Conservation (phyloP, 306 rosid species). For the Trifolium repens region DNA sequence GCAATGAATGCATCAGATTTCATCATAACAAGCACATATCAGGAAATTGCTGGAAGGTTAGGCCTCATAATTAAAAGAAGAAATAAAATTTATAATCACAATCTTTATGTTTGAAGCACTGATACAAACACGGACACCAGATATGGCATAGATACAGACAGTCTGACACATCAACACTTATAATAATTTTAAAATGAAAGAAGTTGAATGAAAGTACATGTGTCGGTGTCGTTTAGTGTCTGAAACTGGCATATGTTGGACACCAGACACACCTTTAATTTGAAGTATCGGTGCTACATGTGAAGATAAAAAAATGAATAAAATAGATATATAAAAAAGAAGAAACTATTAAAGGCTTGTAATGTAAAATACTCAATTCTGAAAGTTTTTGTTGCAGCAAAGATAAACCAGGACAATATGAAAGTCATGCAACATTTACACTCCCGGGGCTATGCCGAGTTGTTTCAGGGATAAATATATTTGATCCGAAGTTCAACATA, state of each 20-base stretch:
- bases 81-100: neutral
- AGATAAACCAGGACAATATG: constrained; percentile 84
- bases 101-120: neutral
- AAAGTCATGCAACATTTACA: constrained; percentile 80
- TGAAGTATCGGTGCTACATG: too few species aligned
- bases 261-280: too few species aligned
- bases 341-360: neutral
- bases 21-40: constrained; percentile 85
- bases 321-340: neutral
- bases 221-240: too few species aligned
- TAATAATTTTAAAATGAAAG: neutral
- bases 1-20: constrained; percentile 95
- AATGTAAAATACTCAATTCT: constrained; percentile 27
- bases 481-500: constrained; percentile 92
- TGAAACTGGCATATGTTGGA: too few species aligned
- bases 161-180: neutral
- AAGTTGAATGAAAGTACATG: too few species aligned
- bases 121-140: neutral
- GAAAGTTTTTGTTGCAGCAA: constrained; percentile 65
- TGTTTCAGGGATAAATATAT: constrained; percentile 84
- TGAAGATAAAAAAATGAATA: too few species aligned
- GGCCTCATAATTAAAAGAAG: neutral
- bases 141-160: neutral
- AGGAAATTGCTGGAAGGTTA: constrained; percentile 94
- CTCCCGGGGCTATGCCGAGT: constrained; percentile 92